Conservation (phyloP, 495 filamentous ascomycete species). For the Hypoxylon fragiforme region DNA sequence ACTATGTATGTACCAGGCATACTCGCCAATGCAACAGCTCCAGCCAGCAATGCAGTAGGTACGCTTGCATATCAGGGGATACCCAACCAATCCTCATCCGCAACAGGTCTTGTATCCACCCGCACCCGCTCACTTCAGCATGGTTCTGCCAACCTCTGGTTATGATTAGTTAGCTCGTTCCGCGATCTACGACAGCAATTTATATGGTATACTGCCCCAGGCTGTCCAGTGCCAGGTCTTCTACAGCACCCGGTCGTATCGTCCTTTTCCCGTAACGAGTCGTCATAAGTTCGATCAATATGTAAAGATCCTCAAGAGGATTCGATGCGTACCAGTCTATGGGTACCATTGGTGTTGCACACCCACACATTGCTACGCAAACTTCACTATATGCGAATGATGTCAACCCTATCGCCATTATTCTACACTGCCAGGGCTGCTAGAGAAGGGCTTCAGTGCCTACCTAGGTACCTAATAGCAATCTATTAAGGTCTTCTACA, state of each 20-base stretch:
- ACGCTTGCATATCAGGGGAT: constrained; percentile 16
- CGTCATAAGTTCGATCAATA: constrained; percentile 3
- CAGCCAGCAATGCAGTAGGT: constrained; percentile 20
- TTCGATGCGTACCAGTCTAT: constrained; percentile 10
- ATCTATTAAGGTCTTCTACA: no score
- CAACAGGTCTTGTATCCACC: constrained; percentile 10
- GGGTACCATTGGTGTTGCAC: constrained; percentile 8
- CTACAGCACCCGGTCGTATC: constrained; percentile 10
- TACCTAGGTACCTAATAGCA: no score
- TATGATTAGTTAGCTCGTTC: constrained; percentile 8
- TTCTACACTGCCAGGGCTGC: no score
- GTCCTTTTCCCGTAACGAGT: constrained; percentile 6
- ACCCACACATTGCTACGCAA: constrained; percentile 31
- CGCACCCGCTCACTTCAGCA: constrained; percentile 15
- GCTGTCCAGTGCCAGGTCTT: background rate
- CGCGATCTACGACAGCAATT: constrained; percentile 25
- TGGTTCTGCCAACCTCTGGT: constrained; percentile 11
- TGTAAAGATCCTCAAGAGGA: constrained; percentile 16
- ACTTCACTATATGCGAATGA: constrained; percentile 27
- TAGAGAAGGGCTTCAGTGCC: no score
- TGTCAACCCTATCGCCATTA: constrained; percentile 31
- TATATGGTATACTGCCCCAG: no score
- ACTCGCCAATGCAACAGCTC: constrained; percentile 26
- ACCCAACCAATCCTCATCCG: constrained; percentile 22
- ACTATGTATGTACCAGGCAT: no score